phyloP scores from a whole-genome alignment of 2,329 filamentous ascomycete genomes.

The Fusarium pilosicola region DNA sequence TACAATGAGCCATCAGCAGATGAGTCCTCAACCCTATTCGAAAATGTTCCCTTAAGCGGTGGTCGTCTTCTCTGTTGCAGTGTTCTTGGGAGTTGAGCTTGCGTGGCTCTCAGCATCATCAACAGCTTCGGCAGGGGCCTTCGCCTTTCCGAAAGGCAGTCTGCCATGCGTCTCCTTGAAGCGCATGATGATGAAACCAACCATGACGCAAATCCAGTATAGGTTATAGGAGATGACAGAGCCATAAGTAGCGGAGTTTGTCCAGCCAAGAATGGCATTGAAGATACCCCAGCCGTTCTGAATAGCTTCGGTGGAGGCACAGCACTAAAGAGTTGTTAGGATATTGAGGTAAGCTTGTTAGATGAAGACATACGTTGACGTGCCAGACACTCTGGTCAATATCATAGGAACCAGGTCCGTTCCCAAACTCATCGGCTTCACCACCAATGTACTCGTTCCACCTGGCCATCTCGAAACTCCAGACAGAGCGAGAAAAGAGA shows the following conservation, averaged over 20 bases:
- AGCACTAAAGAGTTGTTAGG: slow-evolving; percentile 66
- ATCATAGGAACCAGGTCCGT: slow-evolving; percentile 80
- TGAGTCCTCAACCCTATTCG: not conserved
- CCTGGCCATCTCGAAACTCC: slow-evolving; percentile 75
- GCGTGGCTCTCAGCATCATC: slow-evolving; percentile 44
- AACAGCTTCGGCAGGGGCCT: slow-evolving; percentile 33
- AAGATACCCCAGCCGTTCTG: slow-evolving; percentile 88
- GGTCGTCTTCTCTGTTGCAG: slow-evolving; percentile 43
- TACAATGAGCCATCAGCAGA: not conserved
- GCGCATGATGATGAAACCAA: slow-evolving; percentile 72
- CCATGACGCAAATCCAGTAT: slow-evolving; percentile 84
- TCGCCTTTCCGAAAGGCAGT: slow-evolving; percentile 57
- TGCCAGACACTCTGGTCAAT: slow-evolving; percentile 84
- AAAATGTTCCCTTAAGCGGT: slow-evolving; percentile 4
- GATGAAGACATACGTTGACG: slow-evolving; percentile 69
- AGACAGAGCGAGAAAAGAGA: slow-evolving; percentile 80
- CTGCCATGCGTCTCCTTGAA: slow-evolving; percentile 70
- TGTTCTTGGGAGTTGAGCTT: slow-evolving; percentile 39
- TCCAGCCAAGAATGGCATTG: slow-evolving; percentile 87
- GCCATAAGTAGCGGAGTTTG: slow-evolving; percentile 87
- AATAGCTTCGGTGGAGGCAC: slow-evolving; percentile 75
- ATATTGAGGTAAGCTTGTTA: not conserved
- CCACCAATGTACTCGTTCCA: slow-evolving; percentile 75
- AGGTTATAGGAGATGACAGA: slow-evolving; percentile 88
- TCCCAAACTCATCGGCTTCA: slow-evolving; percentile 60